These are phyloP conservation scores for Wickerhamomyces bisporus DNA, from an alignment of 805 yeast species.

Conservation along the genomic window DNA sequence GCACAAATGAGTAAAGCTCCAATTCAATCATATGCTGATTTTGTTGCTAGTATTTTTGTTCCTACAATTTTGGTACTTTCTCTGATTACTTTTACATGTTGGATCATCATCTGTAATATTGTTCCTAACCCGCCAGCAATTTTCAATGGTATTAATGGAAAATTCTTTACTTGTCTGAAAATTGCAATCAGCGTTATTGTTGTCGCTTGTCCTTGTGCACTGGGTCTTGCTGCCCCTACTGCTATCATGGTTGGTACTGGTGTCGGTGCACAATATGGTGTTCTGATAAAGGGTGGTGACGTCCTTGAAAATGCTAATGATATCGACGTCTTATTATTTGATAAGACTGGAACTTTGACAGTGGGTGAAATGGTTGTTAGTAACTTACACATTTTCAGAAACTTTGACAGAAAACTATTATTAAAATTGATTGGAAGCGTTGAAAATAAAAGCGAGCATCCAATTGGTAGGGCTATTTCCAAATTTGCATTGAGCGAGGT, in stretches of 20 bases:
- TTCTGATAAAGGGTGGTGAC: constrained; percentile 90
- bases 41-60: constrained; percentile 79
- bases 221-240: constrained; percentile 97
- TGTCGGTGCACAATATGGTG: constrained; percentile 85
- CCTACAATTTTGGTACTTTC: constrained; percentile 66
- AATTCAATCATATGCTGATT: constrained; percentile 84
- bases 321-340: constrained; percentile 70
- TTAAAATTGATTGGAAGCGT: constrained; percentile 53
- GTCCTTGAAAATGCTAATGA: constrained; percentile 68
- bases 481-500: constrained; percentile 26
- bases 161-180: constrained; percentile 62
- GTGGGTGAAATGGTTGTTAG: constrained; percentile 66
- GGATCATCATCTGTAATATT: constrained; percentile 43
- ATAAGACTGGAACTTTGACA: constrained; percentile 95
- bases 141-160: constrained; percentile 47
- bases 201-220: constrained; percentile 98
- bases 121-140: constrained; percentile 40
- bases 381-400: constrained; percentile 12
- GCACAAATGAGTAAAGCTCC: constrained; percentile 91
- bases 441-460: constrained; percentile 80
- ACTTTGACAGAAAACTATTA: constrained; percentile 10
- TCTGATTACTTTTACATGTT: constrained; percentile 55
- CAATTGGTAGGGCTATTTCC: constrained; percentile 71
- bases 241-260: constrained; percentile 99
- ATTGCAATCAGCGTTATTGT: constrained; percentile 89